These are phyloP conservation scores for Lycium barbarum DNA, from an alignment of 257 asterid species.

Conservation along the genomic window DNA sequence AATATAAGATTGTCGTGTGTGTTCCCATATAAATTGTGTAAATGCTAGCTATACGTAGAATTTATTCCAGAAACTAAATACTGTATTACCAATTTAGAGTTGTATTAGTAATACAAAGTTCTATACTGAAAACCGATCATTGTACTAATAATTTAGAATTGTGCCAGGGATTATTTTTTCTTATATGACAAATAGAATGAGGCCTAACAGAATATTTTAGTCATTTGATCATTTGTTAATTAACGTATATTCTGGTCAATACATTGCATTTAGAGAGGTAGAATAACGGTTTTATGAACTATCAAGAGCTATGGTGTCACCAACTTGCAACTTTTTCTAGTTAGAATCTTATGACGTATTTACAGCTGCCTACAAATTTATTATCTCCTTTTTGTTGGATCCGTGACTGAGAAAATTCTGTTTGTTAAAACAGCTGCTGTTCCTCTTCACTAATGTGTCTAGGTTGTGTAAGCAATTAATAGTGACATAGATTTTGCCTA, in stretches of 20 bases:
- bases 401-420: neutral
- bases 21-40: neutral
- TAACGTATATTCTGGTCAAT: conserved; percentile 19
- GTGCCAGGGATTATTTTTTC: neutral
- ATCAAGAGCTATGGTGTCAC: conserved; percentile 22
- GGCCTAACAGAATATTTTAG: neutral
- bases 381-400: neutral
- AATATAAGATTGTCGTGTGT: neutral
- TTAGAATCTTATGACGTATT: neutral
- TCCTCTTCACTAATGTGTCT: conserved; percentile 19
- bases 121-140: neutral
- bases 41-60: neutral
- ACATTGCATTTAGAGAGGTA: neutral
- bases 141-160: conserved; percentile 3
- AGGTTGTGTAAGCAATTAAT: conserved; percentile 16
- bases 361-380: neutral
- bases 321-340: neutral
- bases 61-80: neutral
- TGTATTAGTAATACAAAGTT: neutral
- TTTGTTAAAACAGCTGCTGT: neutral
- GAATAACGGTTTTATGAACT: neutral
- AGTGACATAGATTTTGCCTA: conserved; percentile 38
- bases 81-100: neutral
- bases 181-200: neutral
- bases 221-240: neutral